phyloP scores from a whole-genome alignment of 2,329 filamentous ascomycete genomes.

The Diaporthe destruens region DNA sequence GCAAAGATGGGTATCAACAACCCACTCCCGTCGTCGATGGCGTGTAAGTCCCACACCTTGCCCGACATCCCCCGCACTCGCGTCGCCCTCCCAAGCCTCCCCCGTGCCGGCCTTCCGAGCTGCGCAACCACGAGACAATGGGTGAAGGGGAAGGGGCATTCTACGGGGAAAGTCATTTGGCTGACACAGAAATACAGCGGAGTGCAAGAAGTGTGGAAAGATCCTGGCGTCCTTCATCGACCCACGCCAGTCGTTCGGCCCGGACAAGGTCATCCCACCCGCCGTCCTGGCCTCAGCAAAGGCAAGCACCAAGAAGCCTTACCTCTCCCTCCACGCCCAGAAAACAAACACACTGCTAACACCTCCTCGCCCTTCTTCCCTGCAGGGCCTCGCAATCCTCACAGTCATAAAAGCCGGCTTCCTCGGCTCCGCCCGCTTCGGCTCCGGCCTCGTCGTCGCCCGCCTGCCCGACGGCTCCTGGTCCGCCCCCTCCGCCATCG shows the following conservation, averaged over 20 bases:
- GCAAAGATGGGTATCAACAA: constrained; percentile 73
- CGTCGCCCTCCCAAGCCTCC: constrained; percentile 40
- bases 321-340: constrained; percentile 26
- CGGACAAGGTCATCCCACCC: constrained; percentile 97
- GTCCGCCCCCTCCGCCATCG: constrained; percentile 86
- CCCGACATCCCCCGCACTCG: constrained; percentile 40
- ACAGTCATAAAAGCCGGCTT: constrained; percentile 91
- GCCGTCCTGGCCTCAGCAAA: constrained; percentile 91
- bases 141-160: accelerated
- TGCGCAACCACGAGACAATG: background rate
- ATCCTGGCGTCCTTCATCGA: constrained; percentile 96
- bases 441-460: constrained; percentile 85
- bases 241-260: constrained; percentile 91
- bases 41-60: constrained; percentile 66
- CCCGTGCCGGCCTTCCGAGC: constrained; percentile 8
- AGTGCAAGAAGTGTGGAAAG: constrained; percentile 97
- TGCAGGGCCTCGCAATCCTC: constrained; percentile 82
- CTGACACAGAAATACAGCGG: constrained; percentile 69
- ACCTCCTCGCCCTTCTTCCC: constrained; percentile 8
- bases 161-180: too few relatives aligned
- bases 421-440: constrained; percentile 84
- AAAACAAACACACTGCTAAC: background rate
- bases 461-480: constrained; percentile 81
- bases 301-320: constrained; percentile 60
- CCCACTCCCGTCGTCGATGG: constrained; percentile 75